Evolutionary conservation across 202 grass and related monocot species (phyloP), one percentile per base, ranked within the genome.

Genomic region (Schoenoplectus tabernaemontani): DNA sequence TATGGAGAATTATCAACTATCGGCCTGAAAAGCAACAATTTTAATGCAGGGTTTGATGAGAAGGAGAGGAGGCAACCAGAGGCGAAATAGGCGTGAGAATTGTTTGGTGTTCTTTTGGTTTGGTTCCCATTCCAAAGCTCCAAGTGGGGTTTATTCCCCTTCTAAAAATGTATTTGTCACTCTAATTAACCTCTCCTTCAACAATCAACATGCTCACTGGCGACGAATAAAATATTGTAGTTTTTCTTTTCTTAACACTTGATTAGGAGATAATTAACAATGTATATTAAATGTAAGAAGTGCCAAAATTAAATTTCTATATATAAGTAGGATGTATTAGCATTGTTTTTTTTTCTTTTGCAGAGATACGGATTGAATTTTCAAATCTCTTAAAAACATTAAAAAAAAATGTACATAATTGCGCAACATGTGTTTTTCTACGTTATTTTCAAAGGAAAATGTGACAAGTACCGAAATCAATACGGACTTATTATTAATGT

Each of bases 71-170:
- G 34, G 34, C 19, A 78, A 79, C 8, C 57, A 79, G 22, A 63
- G 57, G 77, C 41, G 20, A 63, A 44, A 80, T 59, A 50, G 59
- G 77, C 19, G 77, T 80, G 77, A 64, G 77, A 80, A 48, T 74
- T 74, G 70, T 74, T 74, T 74, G 70, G 70, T 74, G 70, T 54
- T 74, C 70, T 74, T 74, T 74, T 74, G 70, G 43, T 54, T 82
- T 82, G 44, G 26, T 56, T 41, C 78, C 59, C 79, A 67, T 74
- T 74, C 70, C 70, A 51, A 74, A 74, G 69, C 46, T 74, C 70
- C 70, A 74, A 53, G 43, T 72, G 68, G 68, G 41, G 42, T 71
- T 59, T 62, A 80, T 64, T 64, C 57, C 56, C 57, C 77, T 10
- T 80, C 22, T 28, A 61, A 24, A 56, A 8, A 48, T 80, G 53